Conservation (phyloP, 2,329 filamentous ascomycete species). For the Cladophialophora bantiana region DNA sequence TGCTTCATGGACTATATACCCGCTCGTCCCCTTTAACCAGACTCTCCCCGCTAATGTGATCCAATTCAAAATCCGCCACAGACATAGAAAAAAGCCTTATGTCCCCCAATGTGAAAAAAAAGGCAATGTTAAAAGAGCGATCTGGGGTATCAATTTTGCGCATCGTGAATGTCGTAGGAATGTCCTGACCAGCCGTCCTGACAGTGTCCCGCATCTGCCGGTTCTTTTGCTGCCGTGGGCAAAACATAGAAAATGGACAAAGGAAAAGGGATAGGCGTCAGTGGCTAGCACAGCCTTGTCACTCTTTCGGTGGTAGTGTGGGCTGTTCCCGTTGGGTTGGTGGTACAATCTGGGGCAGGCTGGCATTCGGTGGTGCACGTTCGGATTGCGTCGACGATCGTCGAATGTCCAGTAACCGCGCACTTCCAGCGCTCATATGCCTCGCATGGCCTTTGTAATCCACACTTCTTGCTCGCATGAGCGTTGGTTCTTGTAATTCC, state of each 20-base stretch:
- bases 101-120: conserved; percentile 11
- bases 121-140: conserved; percentile 28
- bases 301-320: conserved; percentile 9
- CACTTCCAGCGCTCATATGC: conserved; percentile 79
- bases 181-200: conserved; percentile 1
- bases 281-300: conserved; percentile 4
- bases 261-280: conserved; percentile 20
- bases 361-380: conserved; percentile 31
- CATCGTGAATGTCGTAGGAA: conserved; percentile 31
- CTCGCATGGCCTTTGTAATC: conserved; percentile 71
- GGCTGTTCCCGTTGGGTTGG: conserved; percentile 21
- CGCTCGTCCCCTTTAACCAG: background rate
- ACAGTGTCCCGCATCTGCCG: conserved; percentile 12
- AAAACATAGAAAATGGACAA: conserved; percentile 27
- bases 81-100: background rate
- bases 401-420: conserved; percentile 73
- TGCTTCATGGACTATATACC: conserved; percentile 26
- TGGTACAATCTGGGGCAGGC: conserved; percentile 22
- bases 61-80: conserved; percentile 13
- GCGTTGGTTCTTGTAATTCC: conserved; percentile 29
- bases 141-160: conserved; percentile 27
- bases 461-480: conserved; percentile 71
- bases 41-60: conserved; percentile 8
- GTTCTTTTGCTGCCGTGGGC: background rate
- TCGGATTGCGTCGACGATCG: conserved; percentile 62